These are phyloP conservation scores for Ramichloridium luteum DNA, from an alignment of 2,329 filamentous ascomycete genomes.

Conservation along the genomic window DNA sequence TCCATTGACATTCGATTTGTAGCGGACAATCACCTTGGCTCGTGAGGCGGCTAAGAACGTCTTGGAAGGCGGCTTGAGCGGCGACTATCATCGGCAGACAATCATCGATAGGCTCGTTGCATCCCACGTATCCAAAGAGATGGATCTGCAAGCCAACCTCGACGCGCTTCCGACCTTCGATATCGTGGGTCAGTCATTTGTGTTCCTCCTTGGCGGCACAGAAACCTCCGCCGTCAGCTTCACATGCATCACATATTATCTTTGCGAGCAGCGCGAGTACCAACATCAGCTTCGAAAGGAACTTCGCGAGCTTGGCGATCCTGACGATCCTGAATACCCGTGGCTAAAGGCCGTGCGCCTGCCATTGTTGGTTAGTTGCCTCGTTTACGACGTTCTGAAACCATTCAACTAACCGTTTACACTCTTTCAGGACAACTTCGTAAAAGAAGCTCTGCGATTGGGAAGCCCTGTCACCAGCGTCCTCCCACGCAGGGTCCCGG, in stretches of 20 bases:
- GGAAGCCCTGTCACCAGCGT: neutral
- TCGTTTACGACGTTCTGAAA: no score
- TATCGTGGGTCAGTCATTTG: neutral
- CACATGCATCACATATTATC: neutral
- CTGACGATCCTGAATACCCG: neutral
- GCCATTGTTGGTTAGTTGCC: neutral
- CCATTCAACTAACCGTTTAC: no score
- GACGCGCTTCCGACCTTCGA: neutral
- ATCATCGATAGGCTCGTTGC: conserved; percentile 1
- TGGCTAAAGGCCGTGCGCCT: neutral
- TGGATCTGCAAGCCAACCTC: neutral
- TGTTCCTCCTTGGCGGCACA: neutral
- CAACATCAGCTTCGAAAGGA: neutral
- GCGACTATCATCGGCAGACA: neutral
- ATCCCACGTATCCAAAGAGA: neutral
- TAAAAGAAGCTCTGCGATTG: neutral
- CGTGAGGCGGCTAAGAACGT: neutral
- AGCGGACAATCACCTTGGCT: neutral
- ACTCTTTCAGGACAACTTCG: conserved; percentile 1
- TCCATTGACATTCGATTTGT: neutral
- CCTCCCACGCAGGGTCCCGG: neutral
- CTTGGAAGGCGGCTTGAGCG: neutral
- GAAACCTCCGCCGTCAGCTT: neutral
- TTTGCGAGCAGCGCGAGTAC: neutral
- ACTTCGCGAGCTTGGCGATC: conserved; percentile 1